These are phyloP conservation scores for Tillandsia fasciculata DNA, from an alignment of 176 grass and related monocot genomes.

Conservation along the genomic window DNA sequence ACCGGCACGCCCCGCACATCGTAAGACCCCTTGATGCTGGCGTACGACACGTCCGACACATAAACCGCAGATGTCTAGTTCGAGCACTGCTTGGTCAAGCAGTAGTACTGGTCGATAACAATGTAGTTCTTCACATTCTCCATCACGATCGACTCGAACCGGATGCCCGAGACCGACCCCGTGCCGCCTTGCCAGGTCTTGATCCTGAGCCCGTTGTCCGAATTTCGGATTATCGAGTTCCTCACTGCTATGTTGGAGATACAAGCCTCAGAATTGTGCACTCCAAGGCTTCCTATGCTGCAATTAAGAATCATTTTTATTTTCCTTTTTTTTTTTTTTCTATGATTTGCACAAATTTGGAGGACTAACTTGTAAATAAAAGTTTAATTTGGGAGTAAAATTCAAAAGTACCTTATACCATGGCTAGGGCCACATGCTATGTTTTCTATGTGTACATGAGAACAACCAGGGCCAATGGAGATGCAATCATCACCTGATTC, in stretches of 20 bases:
- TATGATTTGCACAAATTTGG: background rate
- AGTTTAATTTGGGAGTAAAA: background rate
- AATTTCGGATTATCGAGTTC: slow-evolving; percentile 38
- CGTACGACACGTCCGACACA: slow-evolving; percentile 44
- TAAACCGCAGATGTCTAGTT: slow-evolving; percentile 58
- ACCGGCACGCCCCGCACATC: slow-evolving; percentile 30
- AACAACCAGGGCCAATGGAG: slow-evolving; percentile 58
- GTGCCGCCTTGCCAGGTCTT: slow-evolving; percentile 87
- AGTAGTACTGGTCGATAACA: slow-evolving; percentile 83
- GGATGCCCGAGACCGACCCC: slow-evolving; percentile 36
- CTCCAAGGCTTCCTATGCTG: slow-evolving; percentile 86
- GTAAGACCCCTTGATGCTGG: slow-evolving; percentile 63
- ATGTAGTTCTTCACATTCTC: slow-evolving; percentile 74
- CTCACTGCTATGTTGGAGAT: slow-evolving; percentile 60
- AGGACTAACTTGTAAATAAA: background rate
- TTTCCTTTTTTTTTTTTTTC: background rate
- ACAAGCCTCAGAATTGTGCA: slow-evolving; percentile 49
- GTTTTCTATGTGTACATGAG: slow-evolving; percentile 51
- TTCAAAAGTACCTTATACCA: slow-evolving; percentile 48
- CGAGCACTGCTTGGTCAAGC: slow-evolving; percentile 41
- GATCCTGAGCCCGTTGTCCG: slow-evolving; percentile 71
- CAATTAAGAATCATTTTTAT: background rate
- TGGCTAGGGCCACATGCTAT: slow-evolving; percentile 55
- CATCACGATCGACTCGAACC: slow-evolving; percentile 48
- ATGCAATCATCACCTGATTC: slow-evolving; percentile 67